Percentiles rank a stretch among this genome's conserved stretches.
These are phyloP conservation scores for Cutaneotrichosporon sp. DNA, from an alignment of 1,284 basidiomycete genomes.

Conservation along the genomic window DNA sequence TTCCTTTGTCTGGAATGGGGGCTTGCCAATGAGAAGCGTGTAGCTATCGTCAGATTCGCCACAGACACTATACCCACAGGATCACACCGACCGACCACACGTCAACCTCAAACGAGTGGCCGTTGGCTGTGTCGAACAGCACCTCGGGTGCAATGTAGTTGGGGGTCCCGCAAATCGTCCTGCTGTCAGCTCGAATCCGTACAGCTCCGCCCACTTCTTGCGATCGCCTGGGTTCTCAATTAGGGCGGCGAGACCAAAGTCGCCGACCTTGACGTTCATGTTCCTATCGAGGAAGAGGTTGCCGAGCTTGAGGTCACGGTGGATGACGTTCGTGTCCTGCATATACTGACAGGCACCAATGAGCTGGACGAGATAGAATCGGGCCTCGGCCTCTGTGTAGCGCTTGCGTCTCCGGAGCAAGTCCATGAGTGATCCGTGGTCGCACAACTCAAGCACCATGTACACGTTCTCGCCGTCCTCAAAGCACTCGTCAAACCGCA, in stretches of 20 bases:
- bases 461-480: slow-evolving; percentile 96
- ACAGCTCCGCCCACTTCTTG: slow-evolving; percentile 66
- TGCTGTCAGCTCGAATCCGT: slow-evolving; percentile 28
- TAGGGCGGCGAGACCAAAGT: slow-evolving; percentile 94
- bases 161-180: slow-evolving; percentile 94
- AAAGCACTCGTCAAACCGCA: slow-evolving; percentile 89
- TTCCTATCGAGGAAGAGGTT: slow-evolving; percentile 89
- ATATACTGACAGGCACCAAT: slow-evolving; percentile 95
- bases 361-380: slow-evolving; percentile 90
- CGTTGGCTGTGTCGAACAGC: slow-evolving; percentile 89
- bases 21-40: slow-evolving; percentile 87
- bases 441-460: slow-evolving; percentile 92
- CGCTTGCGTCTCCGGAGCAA: slow-evolving; percentile 82
- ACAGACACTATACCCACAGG: slow-evolving; percentile 55
- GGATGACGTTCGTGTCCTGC: slow-evolving; percentile 92
- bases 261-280: slow-evolving; percentile 96
- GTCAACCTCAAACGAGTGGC: slow-evolving; percentile 97
- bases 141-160: slow-evolving; percentile 99
- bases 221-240: slow-evolving; percentile 94
- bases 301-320: slow-evolving; percentile 92
- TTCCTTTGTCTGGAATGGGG: slow-evolving; percentile 97
- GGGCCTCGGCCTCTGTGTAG: slow-evolving; percentile 88
- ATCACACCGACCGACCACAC: slow-evolving; percentile 98
- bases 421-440: slow-evolving; percentile 77
- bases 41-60: slow-evolving; percentile 57